Base-by-base conservation (phyloP, 2,329 filamentous ascomycete genomes). In the Raffaelea ambrosiae region DNA sequence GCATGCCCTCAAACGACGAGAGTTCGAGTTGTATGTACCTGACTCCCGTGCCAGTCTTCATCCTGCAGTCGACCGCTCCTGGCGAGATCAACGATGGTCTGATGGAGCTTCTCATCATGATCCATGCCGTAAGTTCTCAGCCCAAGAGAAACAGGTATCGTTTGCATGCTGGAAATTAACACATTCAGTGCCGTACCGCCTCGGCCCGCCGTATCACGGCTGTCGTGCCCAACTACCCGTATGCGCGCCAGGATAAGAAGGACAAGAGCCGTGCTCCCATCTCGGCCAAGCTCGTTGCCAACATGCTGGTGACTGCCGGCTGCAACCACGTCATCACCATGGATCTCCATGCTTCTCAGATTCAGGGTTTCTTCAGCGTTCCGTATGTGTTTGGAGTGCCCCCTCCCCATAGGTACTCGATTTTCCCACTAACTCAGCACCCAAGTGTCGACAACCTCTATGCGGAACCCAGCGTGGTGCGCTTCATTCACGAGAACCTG, bases 41-140 rank as follows among this genome's bases (percentile, higher is more conserved):
- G n/a, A n/a, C n/a, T n/a, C n/a, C n/a, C n/a, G n/a, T n/a, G n/a
- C n/a, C n/a, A 53, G 51, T 96, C 62, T 97, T 96, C 72, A 95
- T 97, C 59, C 76, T 97, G 51, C 91, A 97, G 69, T 95, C 91
- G 21, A 95, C 93, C 43, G 84, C 87, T 38, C 91, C 91, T 2
- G 90, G 91, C 64, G 90, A 96, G 63, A 94, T 97, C 71, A 98
- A 98, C 69, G 91, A 97, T 65, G 89, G 89, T 44, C 78, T 98
- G 51, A 97, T 98, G 91, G 91, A 98, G 69, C 79, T 97, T 35
- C 79, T 97, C 56, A 96, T 97, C 69, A 95, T 96, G 83, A 94
- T 96, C 67, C 94, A 95, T 63, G 91, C 91, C 54, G 55, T 54
- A 47, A 10, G 52, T 44, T 2, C 11, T 14, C 13, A 7, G 26